These are phyloP conservation scores for Nemania sp. DNA, from an alignment of 2,329 filamentous ascomycete genomes.

Conservation along the genomic window DNA sequence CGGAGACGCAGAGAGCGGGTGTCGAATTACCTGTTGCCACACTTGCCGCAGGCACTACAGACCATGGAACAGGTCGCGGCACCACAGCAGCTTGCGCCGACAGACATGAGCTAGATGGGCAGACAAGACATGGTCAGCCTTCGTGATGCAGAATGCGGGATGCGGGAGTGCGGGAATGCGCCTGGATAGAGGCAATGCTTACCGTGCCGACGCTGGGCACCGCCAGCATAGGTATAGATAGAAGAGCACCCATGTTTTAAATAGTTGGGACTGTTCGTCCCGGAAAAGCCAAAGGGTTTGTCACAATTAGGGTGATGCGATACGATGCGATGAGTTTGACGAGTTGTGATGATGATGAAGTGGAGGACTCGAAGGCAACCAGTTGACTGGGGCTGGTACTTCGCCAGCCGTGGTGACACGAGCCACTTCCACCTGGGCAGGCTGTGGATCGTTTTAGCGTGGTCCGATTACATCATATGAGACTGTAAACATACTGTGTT, in stretches of 20 bases:
- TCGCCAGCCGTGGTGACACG: neutral
- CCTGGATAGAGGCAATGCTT: slow-evolving; percentile 45
- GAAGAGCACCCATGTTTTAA: slow-evolving; percentile 77
- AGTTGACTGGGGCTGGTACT: neutral
- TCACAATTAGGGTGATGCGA: slow-evolving; percentile 1
- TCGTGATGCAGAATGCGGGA: no score
- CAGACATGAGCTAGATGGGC: slow-evolving; percentile 66
- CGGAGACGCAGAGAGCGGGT: no score
- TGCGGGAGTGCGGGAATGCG: slow-evolving; percentile 1
- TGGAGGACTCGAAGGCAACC: slow-evolving; percentile 1
- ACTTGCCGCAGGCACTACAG: slow-evolving; percentile 94
- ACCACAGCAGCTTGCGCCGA: slow-evolving; percentile 89
- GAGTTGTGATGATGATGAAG: neutral
- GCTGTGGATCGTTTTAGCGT: no score
- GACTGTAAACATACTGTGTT: no score
- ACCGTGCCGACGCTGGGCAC: slow-evolving; percentile 85
- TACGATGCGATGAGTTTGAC: neutral
- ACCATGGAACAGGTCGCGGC: slow-evolving; percentile 95
- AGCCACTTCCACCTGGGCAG: no score
- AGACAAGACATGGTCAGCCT: slow-evolving; percentile 22
- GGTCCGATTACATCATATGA: no score
- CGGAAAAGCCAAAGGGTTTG: neutral
- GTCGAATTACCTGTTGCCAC: slow-evolving; percentile 88
- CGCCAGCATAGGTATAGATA: slow-evolving; percentile 87
- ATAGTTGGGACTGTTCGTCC: slow-evolving; percentile 5